phyloP scores from a whole-genome alignment of 148 eudicot genomes.

The Camellia sinensis region DNA sequence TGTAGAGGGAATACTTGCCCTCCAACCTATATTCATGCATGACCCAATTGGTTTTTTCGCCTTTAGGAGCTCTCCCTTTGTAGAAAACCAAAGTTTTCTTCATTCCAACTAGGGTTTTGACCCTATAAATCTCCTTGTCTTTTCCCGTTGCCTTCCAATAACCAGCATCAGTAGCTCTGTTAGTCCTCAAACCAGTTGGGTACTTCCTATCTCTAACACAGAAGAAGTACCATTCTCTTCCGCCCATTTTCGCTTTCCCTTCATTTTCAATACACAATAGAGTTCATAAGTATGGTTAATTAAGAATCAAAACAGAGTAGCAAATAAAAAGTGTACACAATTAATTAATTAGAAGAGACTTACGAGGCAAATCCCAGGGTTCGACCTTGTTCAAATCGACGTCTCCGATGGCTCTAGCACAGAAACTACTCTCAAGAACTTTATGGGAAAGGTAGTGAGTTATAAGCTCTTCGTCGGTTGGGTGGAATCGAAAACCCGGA shows the following conservation, averaged over 20 bases:
- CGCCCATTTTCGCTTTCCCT: slow-evolving; percentile 84
- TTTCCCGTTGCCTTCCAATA: slow-evolving; percentile 97
- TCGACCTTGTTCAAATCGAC: slow-evolving; percentile 88
- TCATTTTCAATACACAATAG: neutral
- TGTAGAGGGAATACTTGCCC: slow-evolving; percentile 40
- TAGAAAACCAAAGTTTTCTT: slow-evolving; percentile 91
- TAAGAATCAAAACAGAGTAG: neutral
- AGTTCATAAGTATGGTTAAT: too few species aligned
- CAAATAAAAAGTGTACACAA: neutral
- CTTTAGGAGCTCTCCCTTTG: slow-evolving; percentile 81
- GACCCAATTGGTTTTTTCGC: slow-evolving; percentile 81
- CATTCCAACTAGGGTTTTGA: slow-evolving; percentile 69
- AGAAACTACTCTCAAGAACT: slow-evolving; percentile 43
- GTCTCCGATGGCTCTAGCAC: slow-evolving; percentile 62
- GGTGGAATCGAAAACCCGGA: slow-evolving; percentile 89
- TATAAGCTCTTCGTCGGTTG: slow-evolving; percentile 90
- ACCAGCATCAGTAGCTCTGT: slow-evolving; percentile 80
- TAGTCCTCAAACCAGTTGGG: slow-evolving; percentile 79
- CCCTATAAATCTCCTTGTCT: slow-evolving; percentile 70
- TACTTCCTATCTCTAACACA: slow-evolving; percentile 74
- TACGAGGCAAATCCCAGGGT: slow-evolving; percentile 95
- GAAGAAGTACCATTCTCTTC: slow-evolving; percentile 90
- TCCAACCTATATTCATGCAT: slow-evolving; percentile 91
- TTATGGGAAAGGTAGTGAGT: slow-evolving; percentile 64
- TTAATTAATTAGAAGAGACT: slow-evolving; percentile 24